phyloP scores from a whole-genome alignment of 768 basidiomycete species.

The Vararia minispora region DNA sequence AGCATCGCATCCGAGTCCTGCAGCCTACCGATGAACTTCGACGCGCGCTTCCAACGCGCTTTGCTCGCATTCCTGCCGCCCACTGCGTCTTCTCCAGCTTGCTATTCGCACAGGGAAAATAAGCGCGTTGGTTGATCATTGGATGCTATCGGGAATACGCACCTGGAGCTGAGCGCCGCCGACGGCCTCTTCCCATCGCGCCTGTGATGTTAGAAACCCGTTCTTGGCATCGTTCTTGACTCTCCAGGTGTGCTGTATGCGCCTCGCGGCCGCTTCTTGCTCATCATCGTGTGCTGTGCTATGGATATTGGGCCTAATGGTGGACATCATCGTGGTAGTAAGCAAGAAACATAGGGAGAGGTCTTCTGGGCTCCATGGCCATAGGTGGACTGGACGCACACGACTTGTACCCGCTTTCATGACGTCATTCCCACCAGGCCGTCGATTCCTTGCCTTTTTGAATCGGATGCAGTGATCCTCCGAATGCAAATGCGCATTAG shows the following conservation, averaged over 20 bases:
- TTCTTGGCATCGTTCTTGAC: slow-evolving; percentile 17
- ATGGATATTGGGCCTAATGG: background rate
- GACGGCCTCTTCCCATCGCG: slow-evolving; percentile 25
- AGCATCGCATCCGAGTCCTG: slow-evolving; percentile 33
- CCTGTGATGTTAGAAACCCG: slow-evolving; percentile 20
- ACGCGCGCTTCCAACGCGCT: slow-evolving; percentile 37
- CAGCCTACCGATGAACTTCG: slow-evolving; percentile 29
- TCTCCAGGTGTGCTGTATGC: slow-evolving; percentile 32
- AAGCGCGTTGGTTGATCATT: background rate
- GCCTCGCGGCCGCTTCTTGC: slow-evolving; percentile 19
- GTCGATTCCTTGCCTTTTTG: no score
- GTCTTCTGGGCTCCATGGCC: no score
- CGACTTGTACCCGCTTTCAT: no score
- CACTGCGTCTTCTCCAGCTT: slow-evolving; percentile 30
- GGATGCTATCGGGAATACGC: background rate
- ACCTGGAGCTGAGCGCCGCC: slow-evolving; percentile 28
- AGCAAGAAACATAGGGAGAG: no score
- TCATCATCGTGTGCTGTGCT: slow-evolving; percentile 8
- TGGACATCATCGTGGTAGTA: no score
- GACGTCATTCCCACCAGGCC: background rate
- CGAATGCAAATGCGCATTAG: slow-evolving; percentile 7
- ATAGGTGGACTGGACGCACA: no score
- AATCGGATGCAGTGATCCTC: background rate
- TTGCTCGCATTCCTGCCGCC: slow-evolving; percentile 34
- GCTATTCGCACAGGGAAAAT: slow-evolving; percentile 20